These are phyloP conservation scores for Yamadazyma oceani DNA, from an alignment of 1,139 yeast genomes.

Conservation along the genomic window DNA sequence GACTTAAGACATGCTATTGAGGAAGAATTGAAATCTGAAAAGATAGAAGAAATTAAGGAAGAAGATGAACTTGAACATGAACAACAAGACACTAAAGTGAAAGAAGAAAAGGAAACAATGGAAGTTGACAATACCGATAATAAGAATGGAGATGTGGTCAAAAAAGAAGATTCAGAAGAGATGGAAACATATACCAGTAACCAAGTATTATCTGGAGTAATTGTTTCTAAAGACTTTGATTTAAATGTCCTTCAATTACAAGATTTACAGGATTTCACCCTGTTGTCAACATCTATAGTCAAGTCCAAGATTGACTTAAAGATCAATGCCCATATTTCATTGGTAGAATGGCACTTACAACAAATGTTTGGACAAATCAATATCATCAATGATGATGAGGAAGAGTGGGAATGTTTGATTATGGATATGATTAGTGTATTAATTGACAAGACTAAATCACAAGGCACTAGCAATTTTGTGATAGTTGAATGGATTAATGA, in stretches of 20 bases:
- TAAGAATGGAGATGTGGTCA: slow-evolving; percentile 19
- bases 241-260: slow-evolving; percentile 76
- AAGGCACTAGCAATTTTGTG: slow-evolving; percentile 44
- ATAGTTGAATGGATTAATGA: slow-evolving; percentile 92
- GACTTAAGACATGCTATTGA: slow-evolving; percentile 33
- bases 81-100: slow-evolving; percentile 13
- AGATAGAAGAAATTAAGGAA: slow-evolving; percentile 21
- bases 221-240: slow-evolving; percentile 90
- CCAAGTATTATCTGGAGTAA: slow-evolving; percentile 73
- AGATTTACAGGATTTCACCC: slow-evolving; percentile 87
- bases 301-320: slow-evolving; percentile 77
- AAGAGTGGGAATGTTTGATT: slow-evolving; percentile 50
- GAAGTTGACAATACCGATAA: slow-evolving; percentile 20
- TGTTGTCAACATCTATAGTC: slow-evolving; percentile 80
- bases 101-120: slow-evolving; percentile 15
- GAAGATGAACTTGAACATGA: slow-evolving; percentile 11
- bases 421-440: slow-evolving; percentile 47
- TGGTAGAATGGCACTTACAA: slow-evolving; percentile 84
- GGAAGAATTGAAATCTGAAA: slow-evolving; percentile 11
- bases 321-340: slow-evolving; percentile 77
- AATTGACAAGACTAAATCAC: slow-evolving; percentile 45
- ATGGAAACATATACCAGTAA: slow-evolving; percentile 26
- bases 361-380: slow-evolving; percentile 94
- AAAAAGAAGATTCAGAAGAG: slow-evolving; percentile 16
- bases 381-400: slow-evolving; percentile 60